A percentile compares a stretch with the other conserved stretches of the same genome.
phyloP scores from a whole-genome alignment of 371 early-diverging fungal species.

The Umbelopsis sp. region DNA sequence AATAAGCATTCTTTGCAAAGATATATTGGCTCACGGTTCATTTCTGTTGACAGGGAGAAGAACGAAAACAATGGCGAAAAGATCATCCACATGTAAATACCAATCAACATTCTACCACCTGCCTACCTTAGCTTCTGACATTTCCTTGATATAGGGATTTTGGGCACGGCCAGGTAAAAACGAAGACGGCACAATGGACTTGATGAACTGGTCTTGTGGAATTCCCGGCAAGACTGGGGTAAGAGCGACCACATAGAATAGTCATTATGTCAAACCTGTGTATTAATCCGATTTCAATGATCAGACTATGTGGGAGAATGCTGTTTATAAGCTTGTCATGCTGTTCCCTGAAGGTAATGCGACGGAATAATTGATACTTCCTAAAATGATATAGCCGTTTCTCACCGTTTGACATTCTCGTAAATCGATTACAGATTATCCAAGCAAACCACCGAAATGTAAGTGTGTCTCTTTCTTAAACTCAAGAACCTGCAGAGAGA shows the following conservation, averaged over 20 bases:
- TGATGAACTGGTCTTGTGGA: slow-evolving; percentile 92
- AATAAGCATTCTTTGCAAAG: not conserved
- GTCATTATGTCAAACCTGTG: slow-evolving; percentile 7
- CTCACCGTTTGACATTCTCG: not conserved
- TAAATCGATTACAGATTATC: slow-evolving; percentile 61
- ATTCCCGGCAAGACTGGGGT: slow-evolving; percentile 90
- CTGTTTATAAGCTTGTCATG: slow-evolving; percentile 91
- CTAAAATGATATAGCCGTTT: not conserved
- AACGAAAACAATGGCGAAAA: slow-evolving; percentile 97
- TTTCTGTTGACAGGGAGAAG: slow-evolving; percentile 55
- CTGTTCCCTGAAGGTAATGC: slow-evolving; percentile 85
- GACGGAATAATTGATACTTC: not conserved
- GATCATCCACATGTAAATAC: slow-evolving; percentile 89
- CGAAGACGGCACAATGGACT: slow-evolving; percentile 78
- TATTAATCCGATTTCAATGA: too few species aligned
- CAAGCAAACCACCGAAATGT: slow-evolving; percentile 88
- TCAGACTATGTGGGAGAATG: slow-evolving; percentile 95
- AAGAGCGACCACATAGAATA: slow-evolving; percentile 25
- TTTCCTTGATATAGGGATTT: slow-evolving; percentile 62
- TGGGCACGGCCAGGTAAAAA: slow-evolving; percentile 89
- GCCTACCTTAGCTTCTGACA: not conserved
- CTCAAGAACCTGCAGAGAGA: not conserved
- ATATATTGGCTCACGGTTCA: not conserved
- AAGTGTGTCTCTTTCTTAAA: slow-evolving; percentile 17
- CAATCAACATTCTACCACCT: not conserved